Base-by-base conservation (phyloP, 441 rosid species). In the Corymbia citriodora region DNA sequence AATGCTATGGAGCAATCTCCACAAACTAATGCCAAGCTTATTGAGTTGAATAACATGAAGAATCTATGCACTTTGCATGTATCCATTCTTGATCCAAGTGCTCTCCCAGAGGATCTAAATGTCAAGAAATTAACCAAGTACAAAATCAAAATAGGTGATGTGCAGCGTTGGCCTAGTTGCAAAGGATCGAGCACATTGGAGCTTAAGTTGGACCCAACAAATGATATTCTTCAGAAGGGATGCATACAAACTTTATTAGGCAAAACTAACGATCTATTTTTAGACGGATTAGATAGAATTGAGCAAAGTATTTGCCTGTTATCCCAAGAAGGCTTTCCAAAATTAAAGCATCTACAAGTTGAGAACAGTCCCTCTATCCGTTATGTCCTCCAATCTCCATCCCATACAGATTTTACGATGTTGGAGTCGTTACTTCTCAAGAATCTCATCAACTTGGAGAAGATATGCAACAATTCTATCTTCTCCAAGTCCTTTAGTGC, bases 161-260 rank as follows among this genome's bases (percentile, higher is more conserved):
- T 14, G 19, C 0, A 0, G 10, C 10, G 17, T 14, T 4, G 18
- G 72, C 5, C 0, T 14, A 14, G 1, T 14, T 0, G 0, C 36
- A n/a, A n/a, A 65, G 72, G 72, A 8, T n/a, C 10, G 0, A 65
- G 36, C 1, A 65, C 40, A n/a, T 65, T n/a, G 6, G 0, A 15
- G 21, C 3, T 65, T 8, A 2, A n/a, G 74, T 65, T n/a, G 36
- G 19, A 65, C 15, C 21, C 21, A n/a, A 3, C 0, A n/a, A 65
- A 5, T 1, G 0, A n/a, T n/a, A 65, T 65, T 65, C 40, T 65
- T 65, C 6, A 7, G 1, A n/a, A 65, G 15, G 36, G 10, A n/a
- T n/a, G 5, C 19, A n/a, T 65, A 7, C 72, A 65, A 15, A 65
- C 0, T n/a, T 0, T 65, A 2, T n/a, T 65, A 65, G 36, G 72